phyloP scores from a whole-genome alignment of 306 rosid species.

The Mimosa bimucronata region DNA sequence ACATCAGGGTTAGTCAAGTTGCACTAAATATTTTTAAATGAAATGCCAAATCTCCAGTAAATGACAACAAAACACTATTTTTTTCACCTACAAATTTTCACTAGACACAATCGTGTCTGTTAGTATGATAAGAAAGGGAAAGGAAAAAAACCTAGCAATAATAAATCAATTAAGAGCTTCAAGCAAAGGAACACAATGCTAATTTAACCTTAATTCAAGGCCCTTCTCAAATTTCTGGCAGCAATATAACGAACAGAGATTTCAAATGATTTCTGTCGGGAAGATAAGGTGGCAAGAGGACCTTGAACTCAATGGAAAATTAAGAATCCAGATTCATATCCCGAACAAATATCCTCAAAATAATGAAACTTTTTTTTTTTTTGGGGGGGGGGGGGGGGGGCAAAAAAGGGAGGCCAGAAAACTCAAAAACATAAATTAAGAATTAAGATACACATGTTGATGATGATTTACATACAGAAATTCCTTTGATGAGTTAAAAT shows the following conservation, averaged over 20 bases:
- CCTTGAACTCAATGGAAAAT: conserved; percentile 33
- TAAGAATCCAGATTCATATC: conserved; percentile 7
- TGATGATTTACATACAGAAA: conserved; percentile 51
- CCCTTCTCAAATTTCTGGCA: background rate
- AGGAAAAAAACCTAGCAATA: no score
- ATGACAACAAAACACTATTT: conserved; percentile 5
- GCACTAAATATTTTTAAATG: background rate
- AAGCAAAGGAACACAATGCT: background rate
- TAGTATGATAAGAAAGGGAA: background rate
- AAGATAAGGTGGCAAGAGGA: background rate
- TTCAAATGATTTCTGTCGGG: background rate
- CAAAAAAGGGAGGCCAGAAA: conserved; percentile 20
- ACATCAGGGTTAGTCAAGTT: background rate
- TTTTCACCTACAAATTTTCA: background rate
- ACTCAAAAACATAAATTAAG: conserved; percentile 33
- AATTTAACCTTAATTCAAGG: background rate
- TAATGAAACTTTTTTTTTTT: conserved; percentile 32
- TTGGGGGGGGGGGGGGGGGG: background rate
- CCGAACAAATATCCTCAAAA: conserved; percentile 47
- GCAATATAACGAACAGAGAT: background rate
- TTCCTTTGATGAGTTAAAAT: background rate
- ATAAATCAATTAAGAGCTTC: background rate
- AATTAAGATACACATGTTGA: conserved; percentile 35
- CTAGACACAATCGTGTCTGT: background rate
- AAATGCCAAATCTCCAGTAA: background rate